These are phyloP conservation scores for Scutellaria minor DNA, from an alignment of 257 asterid genomes.

Conservation along the genomic window DNA sequence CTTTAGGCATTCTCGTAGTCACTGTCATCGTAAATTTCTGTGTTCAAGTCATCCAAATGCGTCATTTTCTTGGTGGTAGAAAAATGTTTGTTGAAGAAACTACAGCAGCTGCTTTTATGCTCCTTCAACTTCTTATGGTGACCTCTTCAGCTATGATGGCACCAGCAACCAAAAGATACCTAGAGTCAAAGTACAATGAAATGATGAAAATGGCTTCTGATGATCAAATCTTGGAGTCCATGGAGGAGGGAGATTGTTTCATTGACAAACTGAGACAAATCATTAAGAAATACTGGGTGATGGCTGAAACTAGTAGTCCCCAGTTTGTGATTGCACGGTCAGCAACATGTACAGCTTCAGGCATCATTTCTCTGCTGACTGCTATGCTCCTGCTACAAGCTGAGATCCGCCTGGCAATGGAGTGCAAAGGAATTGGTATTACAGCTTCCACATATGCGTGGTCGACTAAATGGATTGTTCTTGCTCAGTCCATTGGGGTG, in stretches of 20 bases:
- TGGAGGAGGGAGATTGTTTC: slow-evolving; percentile 13
- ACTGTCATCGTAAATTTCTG: slow-evolving; percentile 34
- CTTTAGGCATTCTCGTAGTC: slow-evolving; percentile 34
- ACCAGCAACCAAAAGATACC: slow-evolving; percentile 32
- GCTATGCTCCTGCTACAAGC: slow-evolving; percentile 6
- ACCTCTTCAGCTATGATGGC: slow-evolving; percentile 39
- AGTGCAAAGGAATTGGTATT: not conserved
- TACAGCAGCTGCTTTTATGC: slow-evolving; percentile 31
- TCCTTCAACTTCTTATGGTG: slow-evolving; percentile 35
- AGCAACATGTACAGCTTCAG: slow-evolving; percentile 35
- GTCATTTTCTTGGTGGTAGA: slow-evolving; percentile 23
- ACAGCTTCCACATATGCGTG: slow-evolving; percentile 31
- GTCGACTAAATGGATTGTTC: slow-evolving; percentile 40
- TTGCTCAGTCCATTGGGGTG: slow-evolving; percentile 38
- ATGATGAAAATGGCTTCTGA: slow-evolving; percentile 36
- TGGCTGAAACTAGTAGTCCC: slow-evolving; percentile 49
- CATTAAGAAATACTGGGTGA: slow-evolving; percentile 42
- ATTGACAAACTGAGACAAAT: slow-evolving; percentile 24
- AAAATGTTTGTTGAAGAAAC: slow-evolving; percentile 34
- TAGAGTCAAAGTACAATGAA: slow-evolving; percentile 43
- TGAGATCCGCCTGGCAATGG: slow-evolving; percentile 4
- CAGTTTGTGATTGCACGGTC: slow-evolving; percentile 54
- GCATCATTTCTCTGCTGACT: slow-evolving; percentile 22
- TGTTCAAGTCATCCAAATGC: slow-evolving; percentile 34
- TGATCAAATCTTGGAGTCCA: slow-evolving; percentile 32